Evolutionary conservation across 2,329 filamentous ascomycete species (phyloP), one percentile per base, ranked within the genome.

Genomic region (Fusarium begoniae): DNA sequence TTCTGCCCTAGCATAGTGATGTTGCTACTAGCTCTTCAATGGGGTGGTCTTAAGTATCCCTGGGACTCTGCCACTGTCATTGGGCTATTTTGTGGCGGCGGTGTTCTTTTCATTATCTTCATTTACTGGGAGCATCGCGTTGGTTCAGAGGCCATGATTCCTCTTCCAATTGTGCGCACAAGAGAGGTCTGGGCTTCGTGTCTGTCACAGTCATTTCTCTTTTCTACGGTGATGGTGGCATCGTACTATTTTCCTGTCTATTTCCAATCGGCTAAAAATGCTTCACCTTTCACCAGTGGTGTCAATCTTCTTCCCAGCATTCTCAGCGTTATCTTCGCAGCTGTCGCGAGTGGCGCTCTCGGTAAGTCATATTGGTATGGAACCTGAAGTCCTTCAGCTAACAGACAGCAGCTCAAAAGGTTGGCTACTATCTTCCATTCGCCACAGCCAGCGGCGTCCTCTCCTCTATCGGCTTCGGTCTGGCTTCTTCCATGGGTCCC

Each of bases 21-120:
- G 76, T 78, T 88, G 30, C 79, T 89, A n/a, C 80, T 90, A 2
- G 87, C 85, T 5, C 81, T 89, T 30, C 84, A 89, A 70, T 89
- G 85, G 82, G 87, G 87, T 13, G 87, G 88, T 9, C 79, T 81
- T 26, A 74, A 83, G 54, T 84, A 85, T 63, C 54, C 85, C 2
- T 89, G 87, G 87, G 80, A 80, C 48, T 84, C 82, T 70, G 75
- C 82, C 18, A 81, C 79, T 4, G 78, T 87, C 26, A 84, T 88
- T 32, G 86, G 85, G 0, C 78, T 88, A 20, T 84, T 89, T 55
- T 80, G 83, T 9, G 84, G 85, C 8, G 82, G 82, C 6, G 84
- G 72, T 17, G 75, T 80, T 22, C 81, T 86, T 68, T 75, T 81
- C 2, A 41, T 79, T 22, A 64, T 84, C 17, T 90, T 90, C 67